Conservation (phyloP, 805 yeast genomes). For the Wickerhamiella domercqiae region DNA sequence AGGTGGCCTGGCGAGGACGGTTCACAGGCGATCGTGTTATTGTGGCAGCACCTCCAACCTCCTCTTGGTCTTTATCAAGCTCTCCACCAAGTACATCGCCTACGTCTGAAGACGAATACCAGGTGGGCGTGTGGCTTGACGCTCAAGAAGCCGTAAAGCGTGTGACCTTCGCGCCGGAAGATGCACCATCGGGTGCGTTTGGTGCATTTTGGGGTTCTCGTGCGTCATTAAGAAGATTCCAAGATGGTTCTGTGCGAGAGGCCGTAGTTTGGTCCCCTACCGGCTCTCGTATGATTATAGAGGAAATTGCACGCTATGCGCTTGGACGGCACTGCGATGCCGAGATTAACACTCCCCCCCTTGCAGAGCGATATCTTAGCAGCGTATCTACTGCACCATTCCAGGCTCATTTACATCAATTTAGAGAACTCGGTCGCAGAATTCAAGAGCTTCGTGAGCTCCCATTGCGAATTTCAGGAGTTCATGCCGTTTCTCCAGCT, state of each 20-base stretch:
- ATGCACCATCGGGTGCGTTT: slow-evolving; percentile 40
- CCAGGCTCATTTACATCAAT: slow-evolving; percentile 27
- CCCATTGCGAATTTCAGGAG: slow-evolving; percentile 58
- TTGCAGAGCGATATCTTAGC: slow-evolving; percentile 15
- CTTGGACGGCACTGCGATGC: slow-evolving; percentile 44
- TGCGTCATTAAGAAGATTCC: slow-evolving; percentile 77
- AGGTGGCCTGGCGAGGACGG: slow-evolving; percentile 14
- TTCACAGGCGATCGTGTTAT: background rate
- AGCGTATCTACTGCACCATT: slow-evolving; percentile 9
- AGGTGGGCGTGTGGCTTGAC: slow-evolving; percentile 53
- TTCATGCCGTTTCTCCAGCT: slow-evolving; percentile 59
- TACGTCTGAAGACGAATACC: slow-evolving; percentile 4
- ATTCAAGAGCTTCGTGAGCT: slow-evolving; percentile 34
- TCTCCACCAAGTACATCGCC: slow-evolving; percentile 4
- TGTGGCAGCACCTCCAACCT: slow-evolving; percentile 2
- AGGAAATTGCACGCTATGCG: slow-evolving; percentile 48
- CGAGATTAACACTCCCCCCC: slow-evolving; percentile 6
- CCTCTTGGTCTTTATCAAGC: slow-evolving; percentile 17
- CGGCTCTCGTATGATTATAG: slow-evolving; percentile 43
- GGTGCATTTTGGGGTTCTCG: slow-evolving; percentile 79
- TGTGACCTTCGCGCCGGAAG: slow-evolving; percentile 72
- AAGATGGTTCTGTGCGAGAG: slow-evolving; percentile 80
- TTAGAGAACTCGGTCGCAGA: slow-evolving; percentile 35
- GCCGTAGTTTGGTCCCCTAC: slow-evolving; percentile 64
- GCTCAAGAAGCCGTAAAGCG: slow-evolving; percentile 62